A percentile compares a stretch with the other conserved stretches of the same genome.
Evolutionary conservation across 768 basidiomycete species (phyloP).

Genomic region (Pholiota molesta): DNA sequence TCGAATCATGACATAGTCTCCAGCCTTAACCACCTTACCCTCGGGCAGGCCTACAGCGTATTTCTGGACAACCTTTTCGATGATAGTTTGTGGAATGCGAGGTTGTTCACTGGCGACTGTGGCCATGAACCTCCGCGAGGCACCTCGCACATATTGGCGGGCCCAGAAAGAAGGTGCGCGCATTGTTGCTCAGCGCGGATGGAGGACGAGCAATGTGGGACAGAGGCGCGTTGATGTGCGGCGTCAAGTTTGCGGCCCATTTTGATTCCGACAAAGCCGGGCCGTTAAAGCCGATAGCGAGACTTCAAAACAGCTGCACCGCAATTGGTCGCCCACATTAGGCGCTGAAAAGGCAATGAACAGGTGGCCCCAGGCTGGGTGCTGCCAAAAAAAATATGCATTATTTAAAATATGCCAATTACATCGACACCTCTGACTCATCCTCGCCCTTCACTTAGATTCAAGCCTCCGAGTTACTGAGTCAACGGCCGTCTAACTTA

Average conservation of each 20-base stretch:
- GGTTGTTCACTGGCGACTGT: conserved; percentile 23
- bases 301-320: background rate
- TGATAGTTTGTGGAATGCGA: conserved; percentile 75
- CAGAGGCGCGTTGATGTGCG: background rate
- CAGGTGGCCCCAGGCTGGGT: no score
- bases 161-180: conserved; percentile 26
- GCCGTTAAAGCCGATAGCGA: conserved; percentile 7
- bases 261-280: conserved; percentile 4
- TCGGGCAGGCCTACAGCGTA: conserved; percentile 90
- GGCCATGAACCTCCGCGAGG: conserved; percentile 29
- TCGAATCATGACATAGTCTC: conserved; percentile 99
- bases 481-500: no score
- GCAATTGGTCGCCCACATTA: background rate
- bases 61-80: conserved; percentile 98
- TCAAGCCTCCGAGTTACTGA: no score
- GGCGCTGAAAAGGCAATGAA: background rate
- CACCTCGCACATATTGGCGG: conserved; percentile 17
- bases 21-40: conserved; percentile 83
- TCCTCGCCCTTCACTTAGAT: no score
- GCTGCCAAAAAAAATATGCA: no score
- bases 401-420: no score
- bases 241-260: conserved; percentile 1
- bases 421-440: no score
- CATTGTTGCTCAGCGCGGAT: conserved; percentile 19
- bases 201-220: background rate